Conservation (phyloP, 2,329 filamentous ascomycete genomes). For the Cryphonectria nitschkei region DNA sequence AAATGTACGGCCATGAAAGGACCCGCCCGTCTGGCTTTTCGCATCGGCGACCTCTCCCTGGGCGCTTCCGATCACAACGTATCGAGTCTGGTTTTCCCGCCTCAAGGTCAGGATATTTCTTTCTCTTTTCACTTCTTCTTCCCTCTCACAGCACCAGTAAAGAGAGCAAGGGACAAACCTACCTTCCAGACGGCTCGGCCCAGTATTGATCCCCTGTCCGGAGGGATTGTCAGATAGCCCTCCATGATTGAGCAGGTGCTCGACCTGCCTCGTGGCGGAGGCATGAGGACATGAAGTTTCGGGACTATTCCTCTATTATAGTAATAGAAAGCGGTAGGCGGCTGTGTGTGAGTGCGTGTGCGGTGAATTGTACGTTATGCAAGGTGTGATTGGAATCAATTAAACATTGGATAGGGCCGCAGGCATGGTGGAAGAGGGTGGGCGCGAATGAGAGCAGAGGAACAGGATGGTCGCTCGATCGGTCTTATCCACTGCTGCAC, state of each 20-base stretch:
- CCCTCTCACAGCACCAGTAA: too few relatives aligned
- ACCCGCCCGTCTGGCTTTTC: slow-evolving; percentile 32
- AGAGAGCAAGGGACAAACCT: slow-evolving; percentile 23
- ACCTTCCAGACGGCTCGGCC: slow-evolving; percentile 59
- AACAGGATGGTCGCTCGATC: background rate
- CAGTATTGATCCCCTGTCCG: slow-evolving; percentile 56
- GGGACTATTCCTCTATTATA: background rate
- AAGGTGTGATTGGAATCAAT: slow-evolving; percentile 10
- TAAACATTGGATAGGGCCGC: background rate
- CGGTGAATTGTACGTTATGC: background rate
- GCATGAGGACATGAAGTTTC: slow-evolving; percentile 5
- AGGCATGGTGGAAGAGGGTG: slow-evolving; percentile 4
- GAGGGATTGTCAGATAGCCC: slow-evolving; percentile 53
- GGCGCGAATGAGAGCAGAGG: slow-evolving; percentile 13
- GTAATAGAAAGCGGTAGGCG: slow-evolving; percentile 6
- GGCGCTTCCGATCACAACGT: slow-evolving; percentile 57
- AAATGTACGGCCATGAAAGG: slow-evolving; percentile 46
- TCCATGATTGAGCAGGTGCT: slow-evolving; percentile 45
- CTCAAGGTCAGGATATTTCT: slow-evolving; percentile 7
- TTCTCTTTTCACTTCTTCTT: background rate
- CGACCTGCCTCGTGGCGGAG: slow-evolving; percentile 20
- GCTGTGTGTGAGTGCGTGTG: background rate
- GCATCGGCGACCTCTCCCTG: slow-evolving; percentile 42
- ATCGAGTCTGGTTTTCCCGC: slow-evolving; percentile 52
- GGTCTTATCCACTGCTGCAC: slow-evolving; percentile 8